Percentiles rank a stretch among this genome's conserved stretches.
Evolutionary conservation across 352 stramenopile species (phyloP).

Genomic region (Globisporangium canariense): DNA sequence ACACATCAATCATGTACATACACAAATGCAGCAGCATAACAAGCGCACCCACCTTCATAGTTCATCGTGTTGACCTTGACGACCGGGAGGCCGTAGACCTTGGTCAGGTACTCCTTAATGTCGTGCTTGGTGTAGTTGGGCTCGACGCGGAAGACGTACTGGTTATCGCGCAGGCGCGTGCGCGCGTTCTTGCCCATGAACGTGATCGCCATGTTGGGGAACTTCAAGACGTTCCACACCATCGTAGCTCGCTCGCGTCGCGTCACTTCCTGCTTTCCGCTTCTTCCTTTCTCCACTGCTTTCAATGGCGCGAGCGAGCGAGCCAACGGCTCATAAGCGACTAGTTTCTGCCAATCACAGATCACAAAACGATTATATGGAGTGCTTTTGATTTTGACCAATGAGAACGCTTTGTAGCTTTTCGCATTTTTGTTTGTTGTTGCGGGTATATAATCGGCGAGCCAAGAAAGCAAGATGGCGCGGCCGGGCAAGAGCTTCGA

Average conservation of each 20-base stretch:
- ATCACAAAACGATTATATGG: too few species aligned
- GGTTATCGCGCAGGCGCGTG: conserved; percentile 71
- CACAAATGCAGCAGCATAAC: not conserved
- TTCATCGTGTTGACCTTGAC: conserved; percentile 94
- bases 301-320: conserved; percentile 6
- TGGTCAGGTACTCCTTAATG: conserved; percentile 97
- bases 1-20: conserved; percentile 10
- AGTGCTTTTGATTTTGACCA: conserved; percentile 21
- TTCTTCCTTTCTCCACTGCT: not conserved
- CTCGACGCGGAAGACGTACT: conserved; percentile 92
- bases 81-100: conserved; percentile 95
- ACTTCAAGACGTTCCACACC: conserved; percentile 84
- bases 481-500: conserved; percentile 76
- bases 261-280: conserved; percentile 1
- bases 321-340: conserved; percentile 6
- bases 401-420: conserved; percentile 13
- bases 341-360: conserved; percentile 21
- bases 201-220: conserved; percentile 86
- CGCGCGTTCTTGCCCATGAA: conserved; percentile 86
- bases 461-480: conserved; percentile 34
- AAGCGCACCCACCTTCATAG: conserved; percentile 85
- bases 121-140: conserved; percentile 97
- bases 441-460: not conserved
- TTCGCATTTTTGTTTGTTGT: not conserved
- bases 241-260: conserved; percentile 32